phyloP scores from a whole-genome alignment of 2,329 filamentous ascomycete genomes.

The Claviceps sp. region DNA sequence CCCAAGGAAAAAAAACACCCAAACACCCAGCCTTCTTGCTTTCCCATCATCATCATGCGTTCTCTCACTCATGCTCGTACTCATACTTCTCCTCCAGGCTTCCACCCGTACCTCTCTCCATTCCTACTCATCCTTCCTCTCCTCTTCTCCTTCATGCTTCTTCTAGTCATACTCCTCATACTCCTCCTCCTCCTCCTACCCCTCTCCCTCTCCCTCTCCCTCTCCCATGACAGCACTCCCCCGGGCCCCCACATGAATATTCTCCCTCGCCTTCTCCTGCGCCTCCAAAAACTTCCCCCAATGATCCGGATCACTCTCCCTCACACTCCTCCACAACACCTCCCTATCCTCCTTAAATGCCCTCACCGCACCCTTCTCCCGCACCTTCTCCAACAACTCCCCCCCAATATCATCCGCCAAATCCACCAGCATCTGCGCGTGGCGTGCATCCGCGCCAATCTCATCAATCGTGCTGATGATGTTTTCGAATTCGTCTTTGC shows the following conservation, averaged over 20 bases:
- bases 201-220: background rate
- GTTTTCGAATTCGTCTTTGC: constrained; percentile 37
- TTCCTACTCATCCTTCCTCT: too few species aligned
- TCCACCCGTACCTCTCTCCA: too few species aligned
- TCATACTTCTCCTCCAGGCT: too few species aligned
- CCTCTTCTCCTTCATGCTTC: too few species aligned
- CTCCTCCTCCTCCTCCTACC: too few species aligned
- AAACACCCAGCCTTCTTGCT: too few species aligned
- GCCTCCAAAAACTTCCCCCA: constrained; percentile 50
- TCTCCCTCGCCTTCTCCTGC: constrained; percentile 45
- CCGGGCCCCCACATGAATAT: constrained; percentile 25
- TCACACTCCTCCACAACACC: constrained; percentile 33
- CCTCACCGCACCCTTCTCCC: constrained; percentile 44
- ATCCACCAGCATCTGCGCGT: constrained; percentile 40
- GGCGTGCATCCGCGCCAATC: constrained; percentile 35
- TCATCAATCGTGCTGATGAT: constrained; percentile 35
- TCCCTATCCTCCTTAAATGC: constrained; percentile 47
- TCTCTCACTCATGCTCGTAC: too few species aligned
- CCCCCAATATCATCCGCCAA: constrained; percentile 52
- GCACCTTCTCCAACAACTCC: constrained; percentile 40
- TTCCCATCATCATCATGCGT: too few species aligned
- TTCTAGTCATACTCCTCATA: too few species aligned
- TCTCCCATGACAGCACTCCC: constrained; percentile 15
- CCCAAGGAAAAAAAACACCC: too few species aligned
- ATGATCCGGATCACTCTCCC: constrained; percentile 51